Conservation (phyloP, 2,329 filamentous ascomycete genomes). For the Fonsecaea multimorphosa region DNA sequence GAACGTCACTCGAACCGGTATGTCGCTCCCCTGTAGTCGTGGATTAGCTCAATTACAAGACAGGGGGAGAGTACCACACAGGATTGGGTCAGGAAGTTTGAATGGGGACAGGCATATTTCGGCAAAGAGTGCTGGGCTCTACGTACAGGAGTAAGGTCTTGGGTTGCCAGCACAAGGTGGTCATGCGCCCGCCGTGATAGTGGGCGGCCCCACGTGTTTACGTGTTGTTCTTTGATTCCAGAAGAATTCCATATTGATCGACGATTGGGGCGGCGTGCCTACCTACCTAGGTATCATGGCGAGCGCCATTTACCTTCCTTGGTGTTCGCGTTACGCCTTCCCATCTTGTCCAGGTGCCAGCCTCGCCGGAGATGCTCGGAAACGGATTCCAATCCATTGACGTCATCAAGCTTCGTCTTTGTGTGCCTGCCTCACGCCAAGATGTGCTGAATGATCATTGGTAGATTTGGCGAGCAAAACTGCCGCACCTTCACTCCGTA, state of each 20-base stretch:
- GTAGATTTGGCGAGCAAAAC: not conserved
- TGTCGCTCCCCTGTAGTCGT: not conserved
- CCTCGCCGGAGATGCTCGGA: conserved; percentile 17
- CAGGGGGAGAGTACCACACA: not conserved
- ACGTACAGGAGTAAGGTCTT: not conserved
- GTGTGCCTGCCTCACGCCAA: not conserved
- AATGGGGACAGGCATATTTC: not conserved
- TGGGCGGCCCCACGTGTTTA: conserved; percentile 15
- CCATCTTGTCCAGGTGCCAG: conserved; percentile 8
- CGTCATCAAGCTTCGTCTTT: conserved; percentile 9
- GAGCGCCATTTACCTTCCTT: not conserved
- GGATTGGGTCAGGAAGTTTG: not conserved
- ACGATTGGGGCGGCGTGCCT: not conserved
- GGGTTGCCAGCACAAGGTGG: not conserved
- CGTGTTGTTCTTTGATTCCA: conserved; percentile 18
- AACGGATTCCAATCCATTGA: conserved; percentile 3
- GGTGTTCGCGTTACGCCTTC: conserved; percentile 14
- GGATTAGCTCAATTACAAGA: conserved; percentile 3
- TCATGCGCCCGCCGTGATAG: not conserved
- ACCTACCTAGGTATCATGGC: not conserved
- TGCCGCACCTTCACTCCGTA: not conserved
- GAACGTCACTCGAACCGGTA: not conserved
- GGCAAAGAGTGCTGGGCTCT: not conserved
- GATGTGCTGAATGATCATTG: not conserved
- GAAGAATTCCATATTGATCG: conserved; percentile 5